These are phyloP conservation scores for Triangularia setosa DNA, from an alignment of 2,329 filamentous ascomycete genomes.

Conservation along the genomic window DNA sequence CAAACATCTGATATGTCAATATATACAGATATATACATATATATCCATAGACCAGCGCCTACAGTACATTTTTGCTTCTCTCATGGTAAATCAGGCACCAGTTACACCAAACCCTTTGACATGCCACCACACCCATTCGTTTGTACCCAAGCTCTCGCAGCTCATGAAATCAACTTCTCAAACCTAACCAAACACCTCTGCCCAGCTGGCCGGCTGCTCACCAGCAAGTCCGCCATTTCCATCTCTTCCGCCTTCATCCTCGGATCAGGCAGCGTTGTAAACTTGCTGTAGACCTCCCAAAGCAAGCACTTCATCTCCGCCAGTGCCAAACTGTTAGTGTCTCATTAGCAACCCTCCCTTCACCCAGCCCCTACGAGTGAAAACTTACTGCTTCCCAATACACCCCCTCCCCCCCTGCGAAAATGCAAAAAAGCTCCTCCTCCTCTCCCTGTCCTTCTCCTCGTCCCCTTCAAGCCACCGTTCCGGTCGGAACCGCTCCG, in stretches of 20 bases:
- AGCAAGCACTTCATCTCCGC: constrained; percentile 66
- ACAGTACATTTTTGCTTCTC: no score
- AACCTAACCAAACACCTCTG: constrained; percentile 51
- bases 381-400: constrained; percentile 62
- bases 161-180: not conserved
- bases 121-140: not conserved
- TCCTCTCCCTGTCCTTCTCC: constrained; percentile 68
- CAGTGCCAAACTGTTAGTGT: constrained; percentile 66
- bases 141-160: not conserved
- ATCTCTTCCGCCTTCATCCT: constrained; percentile 54
- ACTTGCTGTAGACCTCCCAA: constrained; percentile 58
- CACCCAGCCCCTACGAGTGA: no score
- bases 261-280: constrained; percentile 50
- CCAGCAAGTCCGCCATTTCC: constrained; percentile 64
- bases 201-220: constrained; percentile 59
- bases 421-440: constrained; percentile 62
- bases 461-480: constrained; percentile 67
- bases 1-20: not conserved
- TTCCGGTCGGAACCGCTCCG: constrained; percentile 74
- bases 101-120: no score
- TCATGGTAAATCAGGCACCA: no score
- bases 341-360: no score
- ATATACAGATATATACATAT: no score
- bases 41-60: no score
- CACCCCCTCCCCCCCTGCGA: constrained; percentile 62